Evolutionary conservation across 306 rosid species (phyloP), one percentile per base, ranked within the genome.

Genomic region (Malus sylvestris): DNA sequence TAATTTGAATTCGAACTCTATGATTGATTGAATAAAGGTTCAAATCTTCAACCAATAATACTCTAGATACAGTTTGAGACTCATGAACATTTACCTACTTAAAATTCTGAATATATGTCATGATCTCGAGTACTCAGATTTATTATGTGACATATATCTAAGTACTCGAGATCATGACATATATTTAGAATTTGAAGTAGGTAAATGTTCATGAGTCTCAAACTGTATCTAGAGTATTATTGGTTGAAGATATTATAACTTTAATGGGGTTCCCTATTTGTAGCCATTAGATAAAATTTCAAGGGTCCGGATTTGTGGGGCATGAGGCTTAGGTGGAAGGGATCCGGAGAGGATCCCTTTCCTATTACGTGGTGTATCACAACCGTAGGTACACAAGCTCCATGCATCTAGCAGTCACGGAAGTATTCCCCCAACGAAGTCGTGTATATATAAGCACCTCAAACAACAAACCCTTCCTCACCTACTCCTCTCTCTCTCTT

Each of bases 381-480:
- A 15, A 15, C 55, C 20, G 3, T 61, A 4, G 5, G 68, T 74
- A 66, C 66, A 35, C 53, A 81, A 81, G 27, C 73, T 76, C 38
- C 22, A 61, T 76, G 71, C 81, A 45, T 59, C 77, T 11, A 10
- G 7, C 10, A 8, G 77, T 64, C 2, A 32, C 18, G 33, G 8
- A 3, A 71, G 62, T 71, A 32, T 38, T 42, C 33, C 72, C 4
- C 72, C 70, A 42, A 58, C 55, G 58, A 71, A 74, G 44, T 78
- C 35, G 81, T 65, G 73, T 80, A 60, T 84, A 78, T 89, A 75
- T 76, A 85, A 78, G 19, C 53, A 81, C 87, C 88, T 78, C 77
- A 61, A 81, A 53, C 80, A 57, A 63, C 74, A 19, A 66, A 66
- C 70, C 22, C 44, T 70, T 44, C 19, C 74, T 76, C 42, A 73